Percentiles rank a stretch among this genome's conserved stretches.
phyloP scores from a whole-genome alignment of 148 eudicot species.

The Fallopia convolvulus region DNA sequence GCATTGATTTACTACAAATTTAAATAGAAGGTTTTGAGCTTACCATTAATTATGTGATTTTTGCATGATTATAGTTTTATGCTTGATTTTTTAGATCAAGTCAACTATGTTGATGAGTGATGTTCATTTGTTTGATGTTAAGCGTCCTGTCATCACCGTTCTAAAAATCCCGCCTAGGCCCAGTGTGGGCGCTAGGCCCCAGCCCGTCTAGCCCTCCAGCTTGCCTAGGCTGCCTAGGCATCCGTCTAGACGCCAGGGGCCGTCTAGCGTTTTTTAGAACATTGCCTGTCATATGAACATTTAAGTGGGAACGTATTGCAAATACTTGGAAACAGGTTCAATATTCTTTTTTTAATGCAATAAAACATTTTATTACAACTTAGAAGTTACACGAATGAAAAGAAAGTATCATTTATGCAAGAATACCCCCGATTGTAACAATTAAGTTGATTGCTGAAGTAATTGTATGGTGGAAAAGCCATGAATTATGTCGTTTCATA shows the following conservation, averaged over 20 bases:
- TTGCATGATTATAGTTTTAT: not conserved
- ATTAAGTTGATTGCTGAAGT: not conserved
- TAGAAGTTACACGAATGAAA: not conserved
- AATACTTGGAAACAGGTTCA: not conserved
- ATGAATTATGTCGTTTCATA: slow-evolving; percentile 5
- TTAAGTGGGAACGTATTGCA: not conserved
- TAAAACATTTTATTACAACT: not conserved
- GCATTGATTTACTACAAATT: not conserved
- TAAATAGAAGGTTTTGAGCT: not conserved
- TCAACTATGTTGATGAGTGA: not conserved
- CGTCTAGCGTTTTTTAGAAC: too few relatives aligned
- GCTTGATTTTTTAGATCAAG: not conserved
- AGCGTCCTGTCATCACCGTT: not conserved
- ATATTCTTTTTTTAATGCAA: not conserved
- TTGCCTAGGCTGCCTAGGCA: too few relatives aligned
- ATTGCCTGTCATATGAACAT: not conserved
- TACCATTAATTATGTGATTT: not conserved
- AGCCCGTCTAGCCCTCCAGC: too few relatives aligned
- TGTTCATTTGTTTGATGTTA: not conserved
- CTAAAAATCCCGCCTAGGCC: too few relatives aligned
- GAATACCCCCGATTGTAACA: not conserved
- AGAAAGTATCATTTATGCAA: not conserved
- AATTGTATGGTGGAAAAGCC: not conserved
- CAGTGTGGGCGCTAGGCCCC: too few relatives aligned
- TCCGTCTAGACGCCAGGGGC: too few relatives aligned